Evolutionary conservation across 441 rosid species (phyloP).

Genomic region (Metrosideros polymorpha): DNA sequence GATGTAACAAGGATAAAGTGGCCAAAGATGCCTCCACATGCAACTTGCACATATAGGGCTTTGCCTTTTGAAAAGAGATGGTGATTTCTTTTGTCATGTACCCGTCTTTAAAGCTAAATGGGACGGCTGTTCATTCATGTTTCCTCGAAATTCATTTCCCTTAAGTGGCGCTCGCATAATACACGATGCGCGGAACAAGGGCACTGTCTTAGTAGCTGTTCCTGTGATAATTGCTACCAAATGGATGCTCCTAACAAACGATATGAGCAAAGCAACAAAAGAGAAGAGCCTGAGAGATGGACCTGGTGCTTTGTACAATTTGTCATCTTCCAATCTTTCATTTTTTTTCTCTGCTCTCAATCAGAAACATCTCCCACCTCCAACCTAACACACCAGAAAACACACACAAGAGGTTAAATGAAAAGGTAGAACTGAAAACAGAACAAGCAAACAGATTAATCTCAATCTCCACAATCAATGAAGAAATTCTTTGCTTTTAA

Average conservation of each 20-base stretch:
- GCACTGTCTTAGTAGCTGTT: background rate
- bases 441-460: background rate
- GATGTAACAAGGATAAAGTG: conserved; percentile 26
- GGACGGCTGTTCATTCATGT: conserved; percentile 8
- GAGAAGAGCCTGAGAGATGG: background rate
- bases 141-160: conserved; percentile 1
- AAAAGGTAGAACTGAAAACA: background rate
- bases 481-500: background rate
- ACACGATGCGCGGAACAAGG: background rate
- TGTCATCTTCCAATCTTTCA: background rate
- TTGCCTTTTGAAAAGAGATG: conserved; percentile 10
- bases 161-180: conserved; percentile 1
- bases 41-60: conserved; percentile 25
- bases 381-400: background rate
- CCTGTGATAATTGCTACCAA: background rate
- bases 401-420: background rate
- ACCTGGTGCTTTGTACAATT: background rate
- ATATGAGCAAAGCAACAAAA: background rate
- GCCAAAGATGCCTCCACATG: conserved; percentile 2
- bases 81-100: conserved; percentile 24
- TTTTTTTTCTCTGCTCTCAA: background rate
- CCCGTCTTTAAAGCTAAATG: background rate
- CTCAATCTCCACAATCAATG: background rate
- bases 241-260: background rate
- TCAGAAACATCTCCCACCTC: background rate